Base-by-base conservation (phyloP, 2,329 filamentous ascomycete genomes). In the Fusarium coffeatum region DNA sequence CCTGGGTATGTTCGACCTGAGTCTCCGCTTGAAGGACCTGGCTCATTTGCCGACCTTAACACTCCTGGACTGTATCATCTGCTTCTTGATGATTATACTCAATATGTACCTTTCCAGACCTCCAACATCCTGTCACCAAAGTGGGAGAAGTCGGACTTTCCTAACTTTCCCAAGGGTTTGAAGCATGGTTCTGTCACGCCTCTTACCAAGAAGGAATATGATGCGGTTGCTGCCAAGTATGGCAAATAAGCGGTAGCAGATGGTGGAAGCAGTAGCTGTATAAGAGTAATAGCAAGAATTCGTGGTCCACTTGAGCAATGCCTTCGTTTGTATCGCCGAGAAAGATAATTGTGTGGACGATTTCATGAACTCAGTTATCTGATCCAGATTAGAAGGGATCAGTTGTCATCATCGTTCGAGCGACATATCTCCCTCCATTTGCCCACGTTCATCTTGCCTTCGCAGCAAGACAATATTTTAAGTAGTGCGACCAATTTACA, bases 181-280 rank as follows among this genome's bases (percentile, higher is more conserved):
- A 84, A 85, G 72, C 84, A 86, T 73, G 84, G 84, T 2, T 83
- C 79, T 58, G 81, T 86, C 6, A 78, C 84, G 32, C 80, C 82
- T 1, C 66, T 86, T 32, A 84, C 80, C 6, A 75, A 80, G 65
- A 72, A 74, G 16, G 78, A 83, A 64, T 82, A 83, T 40, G 76
- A 82, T 64, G 81, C 80, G 3, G 49, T 76, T 40, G 37, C 60
- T 32, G 59, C 67, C 2, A 69, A 55, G 32, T 74, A 69, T 32
- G 32, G 63, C 2, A 23, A 34, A 40, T 68, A 18, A 42, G 4
- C 9, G 18, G 43, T 23, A 20, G 34, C 10, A 34, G 18, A 18
- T 34, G 8, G 13, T 15, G 27, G 20, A 10, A 18, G 9, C 8
- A 42, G 18, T 18, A 20, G 27, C 18, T 12, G 27, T 55, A 11